A percentile compares a stretch with the other conserved stretches of the same genome.
Evolutionary conservation across 177 flowering plant species (phyloP).

Genomic region (Tripterygium wilfordii): DNA sequence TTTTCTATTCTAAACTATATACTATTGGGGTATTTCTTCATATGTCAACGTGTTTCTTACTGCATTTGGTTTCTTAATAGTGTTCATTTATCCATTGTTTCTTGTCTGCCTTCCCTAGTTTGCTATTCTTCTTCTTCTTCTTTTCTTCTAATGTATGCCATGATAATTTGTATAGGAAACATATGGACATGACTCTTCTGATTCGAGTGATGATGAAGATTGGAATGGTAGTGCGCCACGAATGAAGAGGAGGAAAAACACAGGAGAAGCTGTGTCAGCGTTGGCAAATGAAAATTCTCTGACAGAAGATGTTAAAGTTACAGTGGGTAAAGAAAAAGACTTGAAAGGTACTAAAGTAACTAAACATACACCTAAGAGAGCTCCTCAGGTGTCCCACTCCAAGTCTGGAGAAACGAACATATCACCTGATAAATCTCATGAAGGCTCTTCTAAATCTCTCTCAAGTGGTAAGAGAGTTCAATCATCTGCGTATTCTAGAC

Average conservation of each 20-base stretch:
- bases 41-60: too few species aligned
- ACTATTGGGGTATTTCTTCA: too few species aligned
- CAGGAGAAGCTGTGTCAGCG: slow-evolving; percentile 8
- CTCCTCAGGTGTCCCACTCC: slow-evolving; percentile 18
- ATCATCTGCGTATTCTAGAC: slow-evolving; percentile 27
- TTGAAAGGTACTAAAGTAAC: slow-evolving; percentile 3
- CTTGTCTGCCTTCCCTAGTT: too few species aligned
- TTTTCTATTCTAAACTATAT: too few species aligned
- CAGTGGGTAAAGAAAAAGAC: not conserved
- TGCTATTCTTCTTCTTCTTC: slow-evolving; percentile 4
- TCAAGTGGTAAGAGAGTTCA: slow-evolving; percentile 10
- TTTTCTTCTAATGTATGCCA: slow-evolving; percentile 1
- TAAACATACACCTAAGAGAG: slow-evolving; percentile 17
- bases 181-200: slow-evolving; percentile 52
- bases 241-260: slow-evolving; percentile 23
- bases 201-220: slow-evolving; percentile 88
- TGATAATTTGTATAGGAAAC: slow-evolving; percentile 53
- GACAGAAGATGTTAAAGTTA: slow-evolving; percentile 7
- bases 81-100: too few species aligned
- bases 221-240: slow-evolving; percentile 32
- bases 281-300: slow-evolving; percentile 15
- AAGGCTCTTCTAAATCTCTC: slow-evolving; percentile 15
- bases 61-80: too few species aligned
- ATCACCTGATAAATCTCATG: slow-evolving; percentile 15
- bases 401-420: slow-evolving; percentile 13